Evolutionary conservation across 495 filamentous ascomycete species (phyloP).

Genomic region (Neurospora pannonica): DNA sequence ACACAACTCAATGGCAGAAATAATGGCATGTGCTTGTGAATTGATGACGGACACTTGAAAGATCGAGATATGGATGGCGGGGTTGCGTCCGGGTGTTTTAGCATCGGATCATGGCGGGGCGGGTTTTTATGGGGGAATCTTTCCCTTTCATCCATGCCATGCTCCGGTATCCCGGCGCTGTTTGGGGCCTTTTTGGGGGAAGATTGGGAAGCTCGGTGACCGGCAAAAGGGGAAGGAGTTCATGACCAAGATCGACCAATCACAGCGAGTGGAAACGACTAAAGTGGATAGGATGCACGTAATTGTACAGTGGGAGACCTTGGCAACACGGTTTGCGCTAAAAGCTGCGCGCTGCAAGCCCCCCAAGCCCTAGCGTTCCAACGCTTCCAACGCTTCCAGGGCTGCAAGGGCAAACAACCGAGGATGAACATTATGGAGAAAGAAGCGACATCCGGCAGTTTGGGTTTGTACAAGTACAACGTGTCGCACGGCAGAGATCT

Average conservation of each 20-base stretch:
- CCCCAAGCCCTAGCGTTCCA: not conserved
- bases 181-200: not conserved
- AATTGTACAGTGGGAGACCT: not conserved
- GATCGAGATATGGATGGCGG: not conserved
- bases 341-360: not conserved
- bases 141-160: not conserved
- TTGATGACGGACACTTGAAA: not conserved
- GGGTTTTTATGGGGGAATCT: not conserved
- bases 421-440: not conserved
- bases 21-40: not conserved
- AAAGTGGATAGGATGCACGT: not conserved
- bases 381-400: not conserved
- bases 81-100: not conserved
- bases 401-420: not conserved
- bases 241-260: not conserved
- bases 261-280: too few species aligned
- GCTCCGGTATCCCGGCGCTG: not conserved
- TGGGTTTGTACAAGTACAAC: not conserved
- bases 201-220: not conserved
- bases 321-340: not conserved
- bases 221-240: not conserved
- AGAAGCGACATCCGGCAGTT: not conserved
- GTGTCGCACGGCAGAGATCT: not conserved
- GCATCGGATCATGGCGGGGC: not conserved
- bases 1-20: not conserved